Percentiles rank a stretch among this genome's conserved stretches.
Evolutionary conservation across 169 alveolate species (phyloP).

Genomic region (Plasmodium coatneyi): DNA sequence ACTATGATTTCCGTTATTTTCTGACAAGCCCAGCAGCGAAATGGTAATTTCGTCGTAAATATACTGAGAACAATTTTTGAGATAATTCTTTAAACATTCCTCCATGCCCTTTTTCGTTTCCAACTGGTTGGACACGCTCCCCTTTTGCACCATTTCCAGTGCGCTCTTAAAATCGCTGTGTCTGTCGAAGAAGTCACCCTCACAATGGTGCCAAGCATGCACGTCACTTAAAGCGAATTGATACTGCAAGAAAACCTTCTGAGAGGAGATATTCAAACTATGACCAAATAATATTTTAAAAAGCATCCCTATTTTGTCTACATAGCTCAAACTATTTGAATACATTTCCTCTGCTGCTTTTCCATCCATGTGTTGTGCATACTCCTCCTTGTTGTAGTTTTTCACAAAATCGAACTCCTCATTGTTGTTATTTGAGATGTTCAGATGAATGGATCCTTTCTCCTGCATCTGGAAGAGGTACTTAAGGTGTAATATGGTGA

Average conservation of each 20-base stretch:
- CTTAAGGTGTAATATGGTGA: constrained; percentile 47
- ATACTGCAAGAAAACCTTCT: constrained; percentile 22
- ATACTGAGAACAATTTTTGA: constrained; percentile 11
- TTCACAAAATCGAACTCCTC: constrained; percentile 25
- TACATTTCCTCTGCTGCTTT: background rate
- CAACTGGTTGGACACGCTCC: background rate
- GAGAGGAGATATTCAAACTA: constrained; percentile 29
- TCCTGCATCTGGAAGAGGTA: constrained; percentile 36
- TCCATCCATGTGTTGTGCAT: constrained; percentile 10
- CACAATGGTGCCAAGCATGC: background rate
- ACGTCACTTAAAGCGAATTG: background rate
- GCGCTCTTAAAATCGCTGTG: background rate
- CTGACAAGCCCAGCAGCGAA: constrained; percentile 18
- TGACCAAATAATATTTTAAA: constrained; percentile 34
- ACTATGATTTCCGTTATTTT: background rate
- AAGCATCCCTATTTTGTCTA: constrained; percentile 29
- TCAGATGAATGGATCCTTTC: constrained; percentile 32
- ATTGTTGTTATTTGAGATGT: constrained; percentile 39
- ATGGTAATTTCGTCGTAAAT: constrained; percentile 18
- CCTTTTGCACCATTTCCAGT: constrained; percentile 16
- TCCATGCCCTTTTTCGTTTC: constrained; percentile 22
- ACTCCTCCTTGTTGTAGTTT: constrained; percentile 11
- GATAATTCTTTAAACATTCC: constrained; percentile 18
- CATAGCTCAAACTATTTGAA: constrained; percentile 36
- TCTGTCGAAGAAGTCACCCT: background rate